phyloP scores from a whole-genome alignment of 2,329 filamentous ascomycete species.

The Penicillium hordei region DNA sequence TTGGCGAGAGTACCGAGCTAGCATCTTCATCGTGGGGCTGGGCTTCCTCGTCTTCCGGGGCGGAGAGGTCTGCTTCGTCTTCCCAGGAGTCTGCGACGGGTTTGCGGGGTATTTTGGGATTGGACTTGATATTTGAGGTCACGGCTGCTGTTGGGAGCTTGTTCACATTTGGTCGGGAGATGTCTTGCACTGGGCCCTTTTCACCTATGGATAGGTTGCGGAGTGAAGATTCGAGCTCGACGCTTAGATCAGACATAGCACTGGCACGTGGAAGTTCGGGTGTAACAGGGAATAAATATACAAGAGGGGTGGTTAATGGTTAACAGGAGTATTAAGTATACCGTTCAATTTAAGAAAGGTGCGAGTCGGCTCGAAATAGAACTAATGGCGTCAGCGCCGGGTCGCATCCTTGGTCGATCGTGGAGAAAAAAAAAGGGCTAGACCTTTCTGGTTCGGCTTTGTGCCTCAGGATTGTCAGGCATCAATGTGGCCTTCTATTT shows the following conservation, averaged over 20 bases:
- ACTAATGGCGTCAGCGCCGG: conserved; percentile 26
- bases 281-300: neutral
- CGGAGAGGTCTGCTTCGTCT: conserved; percentile 61
- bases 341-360: conserved; percentile 8
- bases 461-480: conserved; percentile 6
- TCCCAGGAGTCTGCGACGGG: conserved; percentile 71
- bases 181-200: conserved; percentile 31
- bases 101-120: conserved; percentile 21
- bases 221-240: conserved; percentile 36
- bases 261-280: neutral
- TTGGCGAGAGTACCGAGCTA: conserved; percentile 31
- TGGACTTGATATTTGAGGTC: neutral
- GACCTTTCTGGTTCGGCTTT: conserved; percentile 13
- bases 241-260: conserved; percentile 25
- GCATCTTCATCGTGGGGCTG: conserved; percentile 26
- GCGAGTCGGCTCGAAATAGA: conserved; percentile 9
- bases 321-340: conserved; percentile 1
- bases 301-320: neutral
- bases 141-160: neutral
- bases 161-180: conserved; percentile 23
- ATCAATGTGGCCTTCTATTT: neutral
- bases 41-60: conserved; percentile 38
- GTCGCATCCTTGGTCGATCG: conserved; percentile 24
- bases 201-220: conserved; percentile 32
- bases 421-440: conserved; percentile 23